Conservation (phyloP, 2,329 filamentous ascomycete species). For the Mycosphaerella sp. region DNA sequence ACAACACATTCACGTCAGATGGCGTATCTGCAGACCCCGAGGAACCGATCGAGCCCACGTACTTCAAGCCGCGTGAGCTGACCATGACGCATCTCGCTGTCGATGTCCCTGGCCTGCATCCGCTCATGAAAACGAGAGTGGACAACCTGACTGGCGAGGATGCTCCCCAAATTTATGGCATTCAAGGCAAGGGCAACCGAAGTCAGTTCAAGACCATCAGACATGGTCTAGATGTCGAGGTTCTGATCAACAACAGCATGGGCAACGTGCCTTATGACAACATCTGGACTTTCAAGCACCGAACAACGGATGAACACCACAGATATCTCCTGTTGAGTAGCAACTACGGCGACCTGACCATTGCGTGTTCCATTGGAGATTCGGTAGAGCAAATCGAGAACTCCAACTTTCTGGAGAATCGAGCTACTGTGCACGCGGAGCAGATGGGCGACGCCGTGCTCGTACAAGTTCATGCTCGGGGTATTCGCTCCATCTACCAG, state of each 20-base stretch:
- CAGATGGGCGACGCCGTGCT: slow-evolving; percentile 89
- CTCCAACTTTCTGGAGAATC: slow-evolving; percentile 82
- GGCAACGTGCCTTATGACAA: slow-evolving; percentile 30
- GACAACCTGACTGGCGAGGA: slow-evolving; percentile 88
- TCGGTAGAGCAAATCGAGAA: slow-evolving; percentile 94
- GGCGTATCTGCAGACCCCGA: slow-evolving; percentile 67
- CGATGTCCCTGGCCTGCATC: slow-evolving; percentile 68
- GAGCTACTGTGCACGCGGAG: slow-evolving; percentile 85
- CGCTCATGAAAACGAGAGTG: slow-evolving; percentile 83
- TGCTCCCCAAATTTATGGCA: slow-evolving; percentile 90
- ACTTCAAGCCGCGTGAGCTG: slow-evolving; percentile 72
- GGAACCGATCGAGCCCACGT: slow-evolving; percentile 67
- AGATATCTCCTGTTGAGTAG: slow-evolving; percentile 82
- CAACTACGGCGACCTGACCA: slow-evolving; percentile 49
- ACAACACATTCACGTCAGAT: slow-evolving; percentile 40
- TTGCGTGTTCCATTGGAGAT: slow-evolving; percentile 92
- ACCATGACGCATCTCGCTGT: slow-evolving; percentile 56
- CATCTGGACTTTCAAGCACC: slow-evolving; percentile 92
- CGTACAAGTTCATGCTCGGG: slow-evolving; percentile 92
- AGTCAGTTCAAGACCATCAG: slow-evolving; percentile 89
- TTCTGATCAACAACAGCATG: slow-evolving; percentile 39
- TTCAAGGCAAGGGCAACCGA: slow-evolving; percentile 80
- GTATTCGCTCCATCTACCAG: slow-evolving; percentile 81
- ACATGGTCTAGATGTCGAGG: slow-evolving; percentile 86
- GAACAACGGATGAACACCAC: slow-evolving; percentile 74